These are phyloP conservation scores for Leersia perrieri DNA, from an alignment of 176 grass and related monocot genomes.

Conservation along the genomic window DNA sequence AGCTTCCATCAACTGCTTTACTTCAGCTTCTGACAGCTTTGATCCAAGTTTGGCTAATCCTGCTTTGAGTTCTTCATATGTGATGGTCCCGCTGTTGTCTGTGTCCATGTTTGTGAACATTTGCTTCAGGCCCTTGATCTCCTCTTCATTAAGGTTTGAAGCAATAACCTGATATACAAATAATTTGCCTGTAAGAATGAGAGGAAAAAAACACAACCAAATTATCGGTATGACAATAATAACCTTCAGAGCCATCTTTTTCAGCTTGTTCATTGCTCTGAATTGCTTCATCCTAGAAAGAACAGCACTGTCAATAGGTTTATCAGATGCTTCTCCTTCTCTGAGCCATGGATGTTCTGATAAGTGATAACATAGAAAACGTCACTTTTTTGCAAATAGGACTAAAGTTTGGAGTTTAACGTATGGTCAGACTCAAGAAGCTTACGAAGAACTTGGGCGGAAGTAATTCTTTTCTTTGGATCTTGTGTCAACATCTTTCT, in stretches of 20 bases:
- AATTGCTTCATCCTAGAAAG: constrained; percentile 99
- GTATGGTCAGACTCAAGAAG: constrained; percentile 19
- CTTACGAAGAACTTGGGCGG: constrained; percentile 91
- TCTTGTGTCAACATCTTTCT: constrained; percentile 89
- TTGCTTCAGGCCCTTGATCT: constrained; percentile 97
- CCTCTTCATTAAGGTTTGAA: constrained; percentile 88
- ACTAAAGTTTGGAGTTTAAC: constrained; percentile 6
- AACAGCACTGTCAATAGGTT: constrained; percentile 93
- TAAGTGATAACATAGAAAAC: constrained; percentile 29
- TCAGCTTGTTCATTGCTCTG: constrained; percentile 99
- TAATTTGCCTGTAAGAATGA: constrained; percentile 15
- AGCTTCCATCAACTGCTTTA: constrained; percentile 97
- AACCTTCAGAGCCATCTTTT: constrained; percentile 99
- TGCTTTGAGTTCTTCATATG: constrained; percentile 95
- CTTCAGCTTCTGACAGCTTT: constrained; percentile 88
- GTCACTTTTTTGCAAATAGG: constrained; percentile 12
- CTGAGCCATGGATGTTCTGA: constrained; percentile 95
- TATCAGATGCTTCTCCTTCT: constrained; percentile 92
- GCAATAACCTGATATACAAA: constrained; percentile 85
- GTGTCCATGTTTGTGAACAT: constrained; percentile 99
- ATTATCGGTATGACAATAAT: constrained; percentile 12
- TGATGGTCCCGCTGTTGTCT: constrained; percentile 86
- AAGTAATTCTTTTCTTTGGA: constrained; percentile 92
- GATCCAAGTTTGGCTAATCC: constrained; percentile 92
- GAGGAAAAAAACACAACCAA: neutral